A percentile compares a stretch with the other conserved stretches of the same genome.
Conservation (phyloP, 2,329 filamentous ascomycete species). For the Rhynchosporium secalis region DNA sequence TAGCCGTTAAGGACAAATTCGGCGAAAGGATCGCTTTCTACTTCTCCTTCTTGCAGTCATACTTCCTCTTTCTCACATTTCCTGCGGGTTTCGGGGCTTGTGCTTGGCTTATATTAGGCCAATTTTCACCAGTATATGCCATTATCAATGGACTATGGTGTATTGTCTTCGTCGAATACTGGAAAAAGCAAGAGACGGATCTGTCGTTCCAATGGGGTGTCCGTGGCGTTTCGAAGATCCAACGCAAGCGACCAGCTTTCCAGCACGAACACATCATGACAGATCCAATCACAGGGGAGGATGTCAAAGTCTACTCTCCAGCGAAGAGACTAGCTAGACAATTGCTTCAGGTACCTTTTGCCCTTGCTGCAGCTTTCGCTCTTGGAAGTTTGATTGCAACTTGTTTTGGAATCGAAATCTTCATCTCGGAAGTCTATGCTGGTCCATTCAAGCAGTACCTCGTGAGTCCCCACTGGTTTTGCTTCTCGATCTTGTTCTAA, state of each 20-base stretch:
- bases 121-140: conserved; percentile 81
- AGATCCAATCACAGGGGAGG: conserved; percentile 73
- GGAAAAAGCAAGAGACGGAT: conserved; percentile 91
- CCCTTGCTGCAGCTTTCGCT: conserved; percentile 66
- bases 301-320: conserved; percentile 59
- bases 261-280: conserved; percentile 72
- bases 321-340: conserved; percentile 63
- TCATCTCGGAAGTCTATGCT: conserved; percentile 90
- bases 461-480: conserved; percentile 49
- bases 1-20: conserved; percentile 73
- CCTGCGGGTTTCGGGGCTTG: conserved; percentile 76
- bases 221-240: conserved; percentile 77
- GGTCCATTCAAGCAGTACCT: conserved; percentile 85
- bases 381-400: conserved; percentile 81
- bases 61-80: conserved; percentile 82
- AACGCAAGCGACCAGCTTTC: conserved; percentile 76
- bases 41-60: conserved; percentile 90
- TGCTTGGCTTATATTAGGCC: conserved; percentile 79
- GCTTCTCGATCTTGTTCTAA: conserved; percentile 23
- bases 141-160: conserved; percentile 81
- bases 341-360: conserved; percentile 71
- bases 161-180: conserved; percentile 88
- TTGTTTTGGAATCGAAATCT: conserved; percentile 92
- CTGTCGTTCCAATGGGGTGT: conserved; percentile 87
- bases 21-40: conserved; percentile 90